A percentile compares a stretch with the other conserved stretches of the same genome.
These are phyloP conservation scores for Tricholoma matsutake DNA, from an alignment of 768 basidiomycete species.

Conservation along the genomic window DNA sequence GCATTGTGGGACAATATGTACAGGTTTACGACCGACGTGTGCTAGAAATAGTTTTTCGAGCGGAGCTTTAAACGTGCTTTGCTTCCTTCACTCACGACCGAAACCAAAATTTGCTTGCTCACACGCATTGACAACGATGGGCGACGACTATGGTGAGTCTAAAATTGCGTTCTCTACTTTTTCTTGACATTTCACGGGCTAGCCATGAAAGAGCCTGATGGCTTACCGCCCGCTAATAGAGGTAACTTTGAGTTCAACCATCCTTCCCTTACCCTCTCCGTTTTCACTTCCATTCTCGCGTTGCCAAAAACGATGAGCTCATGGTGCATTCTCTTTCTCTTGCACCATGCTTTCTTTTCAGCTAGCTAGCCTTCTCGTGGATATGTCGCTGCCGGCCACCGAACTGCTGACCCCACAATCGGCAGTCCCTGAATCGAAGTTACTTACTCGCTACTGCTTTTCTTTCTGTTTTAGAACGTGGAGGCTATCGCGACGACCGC, in stretches of 20 bases:
- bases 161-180: slow-evolving; percentile 18
- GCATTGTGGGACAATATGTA: slow-evolving; percentile 40
- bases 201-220: slow-evolving; percentile 15
- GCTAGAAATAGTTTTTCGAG: slow-evolving; percentile 1
- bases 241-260: slow-evolving; percentile 20
- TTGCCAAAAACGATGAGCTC: slow-evolving; percentile 51
- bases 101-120: slow-evolving; percentile 13
- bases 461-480: slow-evolving; percentile 48
- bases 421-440: slow-evolving; percentile 33
- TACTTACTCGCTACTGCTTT: slow-evolving; percentile 52
- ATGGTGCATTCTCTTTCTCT: slow-evolving; percentile 56
- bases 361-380: slow-evolving; percentile 58
- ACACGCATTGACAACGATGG: slow-evolving; percentile 32
- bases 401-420: slow-evolving; percentile 34
- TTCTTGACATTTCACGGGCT: slow-evolving; percentile 19
- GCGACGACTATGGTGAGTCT: slow-evolving; percentile 57
- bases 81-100: slow-evolving; percentile 19
- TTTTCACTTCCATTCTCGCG: slow-evolving; percentile 24
- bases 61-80: slow-evolving; percentile 38
- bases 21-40: not conserved
- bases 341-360: slow-evolving; percentile 59
- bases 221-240: slow-evolving; percentile 16
- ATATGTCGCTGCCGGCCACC: slow-evolving; percentile 35
- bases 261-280: slow-evolving; percentile 5
- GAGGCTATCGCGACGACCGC: slow-evolving; percentile 60